A percentile compares a stretch with the other conserved stretches of the same genome.
phyloP scores from a whole-genome alignment of 495 filamentous ascomycete species.

The Lasiosphaeriaceae sp. region DNA sequence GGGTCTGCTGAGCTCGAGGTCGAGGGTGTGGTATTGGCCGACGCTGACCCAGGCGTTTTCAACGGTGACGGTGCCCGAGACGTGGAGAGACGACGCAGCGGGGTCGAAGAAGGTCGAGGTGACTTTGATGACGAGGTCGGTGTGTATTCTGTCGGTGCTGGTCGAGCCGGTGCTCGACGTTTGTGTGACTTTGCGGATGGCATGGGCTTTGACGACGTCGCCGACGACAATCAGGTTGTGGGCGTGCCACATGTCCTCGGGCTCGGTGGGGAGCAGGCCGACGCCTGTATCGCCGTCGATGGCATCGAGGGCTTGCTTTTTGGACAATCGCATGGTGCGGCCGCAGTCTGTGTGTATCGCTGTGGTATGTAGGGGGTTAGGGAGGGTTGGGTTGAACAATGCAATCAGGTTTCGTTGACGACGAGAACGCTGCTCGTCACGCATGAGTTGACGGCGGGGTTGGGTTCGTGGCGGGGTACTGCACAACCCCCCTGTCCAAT shows the following conservation, averaged over 20 bases:
- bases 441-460: too few relatives aligned
- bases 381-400: background rate
- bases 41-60: slow-evolving; percentile 83
- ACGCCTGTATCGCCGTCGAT: slow-evolving; percentile 70
- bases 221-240: slow-evolving; percentile 85
- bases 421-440: too few relatives aligned
- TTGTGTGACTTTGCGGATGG: slow-evolving; percentile 74
- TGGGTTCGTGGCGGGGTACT: too few relatives aligned
- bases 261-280: slow-evolving; percentile 81
- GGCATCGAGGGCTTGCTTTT: slow-evolving; percentile 57
- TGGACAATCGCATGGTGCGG: slow-evolving; percentile 22
- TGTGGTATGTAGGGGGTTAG: background rate
- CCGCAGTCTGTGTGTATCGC: background rate
- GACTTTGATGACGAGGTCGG: slow-evolving; percentile 75
- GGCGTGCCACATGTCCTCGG: slow-evolving; percentile 98
- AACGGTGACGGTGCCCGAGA: slow-evolving; percentile 72
- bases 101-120: slow-evolving; percentile 87
- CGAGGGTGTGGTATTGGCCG: slow-evolving; percentile 85
- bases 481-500: too few relatives aligned
- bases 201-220: slow-evolving; percentile 78
- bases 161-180: slow-evolving; percentile 71
- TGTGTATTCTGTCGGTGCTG: slow-evolving; percentile 68
- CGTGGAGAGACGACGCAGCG: slow-evolving; percentile 75
- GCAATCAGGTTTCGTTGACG: too few relatives aligned
- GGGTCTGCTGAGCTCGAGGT: slow-evolving; percentile 64